Evolutionary conservation across 2,329 filamentous ascomycete species (phyloP).

Genomic region (Fusarium torulosum): DNA sequence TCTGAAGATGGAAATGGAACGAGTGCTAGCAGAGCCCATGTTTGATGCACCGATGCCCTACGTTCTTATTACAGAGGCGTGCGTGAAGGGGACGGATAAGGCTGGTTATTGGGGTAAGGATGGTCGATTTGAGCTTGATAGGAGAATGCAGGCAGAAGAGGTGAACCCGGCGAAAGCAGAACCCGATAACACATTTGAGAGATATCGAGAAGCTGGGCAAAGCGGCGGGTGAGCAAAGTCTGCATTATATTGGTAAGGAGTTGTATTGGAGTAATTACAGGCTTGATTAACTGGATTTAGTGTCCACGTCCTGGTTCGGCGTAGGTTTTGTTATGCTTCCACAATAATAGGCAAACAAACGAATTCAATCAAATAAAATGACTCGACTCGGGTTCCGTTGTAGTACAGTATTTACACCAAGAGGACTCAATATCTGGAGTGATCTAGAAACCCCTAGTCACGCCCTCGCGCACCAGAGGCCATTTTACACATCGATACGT

Average conservation of each 20-base stretch:
- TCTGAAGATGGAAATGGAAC: conserved; percentile 84
- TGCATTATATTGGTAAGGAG: conserved; percentile 4
- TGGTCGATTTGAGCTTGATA: conserved; percentile 76
- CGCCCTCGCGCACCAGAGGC: conserved; percentile 46
- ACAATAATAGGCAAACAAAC: conserved; percentile 35
- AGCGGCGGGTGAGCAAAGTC: conserved; percentile 57
- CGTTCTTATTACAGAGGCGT: conserved; percentile 78
- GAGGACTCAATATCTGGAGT: conserved; percentile 48
- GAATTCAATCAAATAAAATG: conserved; percentile 50
- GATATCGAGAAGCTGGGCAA: conserved; percentile 61
- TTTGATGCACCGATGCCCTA: conserved; percentile 83
- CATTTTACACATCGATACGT: conserved; percentile 54
- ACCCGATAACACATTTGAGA: conserved; percentile 54
- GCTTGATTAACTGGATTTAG: conserved; percentile 24
- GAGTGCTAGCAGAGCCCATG: conserved; percentile 82
- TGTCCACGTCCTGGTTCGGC: conserved; percentile 30
- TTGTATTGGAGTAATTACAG: conserved; percentile 32
- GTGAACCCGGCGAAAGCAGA: conserved; percentile 40
- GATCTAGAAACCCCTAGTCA: conserved; percentile 50
- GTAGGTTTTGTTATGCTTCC: conserved; percentile 24
- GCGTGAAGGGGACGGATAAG: conserved; percentile 72
- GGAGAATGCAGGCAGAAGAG: conserved; percentile 75
- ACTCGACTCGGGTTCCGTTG: conserved; percentile 55
- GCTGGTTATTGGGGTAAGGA: conserved; percentile 76
- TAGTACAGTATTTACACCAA: conserved; percentile 61